Conservation (phyloP, 768 basidiomycete genomes). For the Tephrocybe sp. region DNA sequence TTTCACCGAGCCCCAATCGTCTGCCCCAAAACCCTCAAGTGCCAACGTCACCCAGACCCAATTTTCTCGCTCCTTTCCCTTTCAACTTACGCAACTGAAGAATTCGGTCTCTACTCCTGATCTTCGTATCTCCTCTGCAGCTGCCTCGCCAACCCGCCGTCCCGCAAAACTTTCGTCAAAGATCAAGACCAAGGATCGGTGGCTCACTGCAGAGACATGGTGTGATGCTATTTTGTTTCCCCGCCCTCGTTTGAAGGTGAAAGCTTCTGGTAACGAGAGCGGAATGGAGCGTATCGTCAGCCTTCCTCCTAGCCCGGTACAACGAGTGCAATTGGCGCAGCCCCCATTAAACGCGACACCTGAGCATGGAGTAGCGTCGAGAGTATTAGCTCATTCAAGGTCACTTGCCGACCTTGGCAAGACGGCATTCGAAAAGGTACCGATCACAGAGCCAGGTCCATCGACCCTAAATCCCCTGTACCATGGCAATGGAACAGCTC, state of each 20-base stretch:
- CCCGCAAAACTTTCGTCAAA: slow-evolving; percentile 9
- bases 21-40: slow-evolving; percentile 5
- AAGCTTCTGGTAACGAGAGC: slow-evolving; percentile 25
- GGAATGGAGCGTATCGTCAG: slow-evolving; percentile 39
- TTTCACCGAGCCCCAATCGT: slow-evolving; percentile 26
- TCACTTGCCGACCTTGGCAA: slow-evolving; percentile 37
- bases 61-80: background rate
- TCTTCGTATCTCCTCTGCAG: slow-evolving; percentile 34
- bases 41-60: slow-evolving; percentile 5
- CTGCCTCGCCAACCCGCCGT: background rate
- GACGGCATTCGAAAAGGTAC: background rate
- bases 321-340: slow-evolving; percentile 13
- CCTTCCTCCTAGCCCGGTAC: slow-evolving; percentile 47
- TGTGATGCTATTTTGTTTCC: slow-evolving; percentile 80
- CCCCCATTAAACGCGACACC: slow-evolving; percentile 3
- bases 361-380: slow-evolving; percentile 35
- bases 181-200: slow-evolving; percentile 53
- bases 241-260: slow-evolving; percentile 64
- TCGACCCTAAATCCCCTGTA: background rate
- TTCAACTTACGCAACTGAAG: slow-evolving; percentile 36
- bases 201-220: slow-evolving; percentile 77
- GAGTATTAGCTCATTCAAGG: slow-evolving; percentile 48
- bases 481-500: background rate
- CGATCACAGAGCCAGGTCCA: background rate
- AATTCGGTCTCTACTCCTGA: slow-evolving; percentile 67